These are phyloP conservation scores for Neurospora sp. DNA, from an alignment of 495 filamentous ascomycete genomes.

Conservation along the genomic window DNA sequence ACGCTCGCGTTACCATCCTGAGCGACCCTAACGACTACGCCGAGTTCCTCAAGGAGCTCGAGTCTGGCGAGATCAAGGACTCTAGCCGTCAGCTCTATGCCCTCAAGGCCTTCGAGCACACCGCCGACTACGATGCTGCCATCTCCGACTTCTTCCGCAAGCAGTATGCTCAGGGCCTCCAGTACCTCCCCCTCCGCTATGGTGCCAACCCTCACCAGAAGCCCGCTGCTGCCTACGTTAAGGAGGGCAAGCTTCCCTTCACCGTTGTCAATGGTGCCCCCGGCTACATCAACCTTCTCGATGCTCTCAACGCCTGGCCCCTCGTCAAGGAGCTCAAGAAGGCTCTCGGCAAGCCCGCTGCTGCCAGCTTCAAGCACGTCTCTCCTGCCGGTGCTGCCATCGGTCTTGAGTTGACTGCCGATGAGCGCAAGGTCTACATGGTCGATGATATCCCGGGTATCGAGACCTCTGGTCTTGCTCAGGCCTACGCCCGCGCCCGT, in stretches of 20 bases:
- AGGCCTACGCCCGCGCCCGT: constrained; percentile 89
- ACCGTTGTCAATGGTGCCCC: constrained; percentile 88
- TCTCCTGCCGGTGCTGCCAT: constrained; percentile 95
- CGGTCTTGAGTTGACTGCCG: constrained; percentile 70
- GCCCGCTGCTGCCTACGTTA: constrained; percentile 74
- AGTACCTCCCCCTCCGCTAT: constrained; percentile 82
- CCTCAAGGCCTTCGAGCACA: constrained; percentile 95
- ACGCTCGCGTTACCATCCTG: constrained; percentile 85
- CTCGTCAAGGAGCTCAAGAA: constrained; percentile 93
- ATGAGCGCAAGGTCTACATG: constrained; percentile 95
- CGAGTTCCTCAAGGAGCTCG: constrained; percentile 83
- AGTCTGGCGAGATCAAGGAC: constrained; percentile 75
- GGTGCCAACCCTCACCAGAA: constrained; percentile 97
- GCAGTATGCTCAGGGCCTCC: constrained; percentile 79
- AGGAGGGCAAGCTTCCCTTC: constrained; percentile 72
- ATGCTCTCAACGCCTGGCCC: constrained; percentile 93
- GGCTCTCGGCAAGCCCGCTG: constrained; percentile 78
- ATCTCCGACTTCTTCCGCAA: constrained; percentile 97
- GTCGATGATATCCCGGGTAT: constrained; percentile 89
- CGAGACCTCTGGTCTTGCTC: constrained; percentile 73
- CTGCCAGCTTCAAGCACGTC: constrained; percentile 98
- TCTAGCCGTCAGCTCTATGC: constrained; percentile 76
- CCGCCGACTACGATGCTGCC: constrained; percentile 90
- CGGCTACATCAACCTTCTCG: constrained; percentile 93
- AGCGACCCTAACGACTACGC: constrained; percentile 89